phyloP scores from a whole-genome alignment of 75 land plant genomes.

The Gnetum montanum region DNA sequence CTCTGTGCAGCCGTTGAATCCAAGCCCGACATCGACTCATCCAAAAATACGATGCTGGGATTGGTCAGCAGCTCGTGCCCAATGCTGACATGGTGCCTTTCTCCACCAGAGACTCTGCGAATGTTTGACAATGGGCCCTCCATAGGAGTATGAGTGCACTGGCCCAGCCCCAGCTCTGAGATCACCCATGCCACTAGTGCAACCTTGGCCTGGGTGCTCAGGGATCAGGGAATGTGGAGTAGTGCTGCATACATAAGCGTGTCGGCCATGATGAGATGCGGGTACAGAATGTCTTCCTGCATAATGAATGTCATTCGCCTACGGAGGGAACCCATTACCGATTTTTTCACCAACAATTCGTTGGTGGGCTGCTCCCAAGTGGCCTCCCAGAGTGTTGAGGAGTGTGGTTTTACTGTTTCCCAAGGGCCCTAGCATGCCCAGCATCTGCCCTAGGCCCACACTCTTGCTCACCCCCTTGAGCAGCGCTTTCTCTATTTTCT shows the following conservation, averaged over 20 bases:
- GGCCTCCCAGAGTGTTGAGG: conserved; percentile 57
- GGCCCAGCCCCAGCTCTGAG: conserved; percentile 47
- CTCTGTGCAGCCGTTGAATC: conserved; percentile 51
- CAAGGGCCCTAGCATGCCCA: conserved; percentile 82
- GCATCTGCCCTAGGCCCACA: conserved; percentile 61
- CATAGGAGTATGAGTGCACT: conserved; percentile 31
- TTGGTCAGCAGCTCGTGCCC: conserved; percentile 53
- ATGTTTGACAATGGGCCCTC: conserved; percentile 28
- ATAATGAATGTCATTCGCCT: conserved; percentile 62
- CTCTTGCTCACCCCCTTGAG: conserved; percentile 51
- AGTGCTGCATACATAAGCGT: conserved; percentile 65
- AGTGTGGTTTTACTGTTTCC: conserved; percentile 81
- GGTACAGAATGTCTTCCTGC: conserved; percentile 77
- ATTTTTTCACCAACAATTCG: conserved; percentile 11
- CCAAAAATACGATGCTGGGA: conserved; percentile 41
- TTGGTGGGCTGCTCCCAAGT: conserved; percentile 36
- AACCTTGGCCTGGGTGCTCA: conserved; percentile 20
- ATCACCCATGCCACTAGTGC: conserved; percentile 45
- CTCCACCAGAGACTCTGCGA: conserved; percentile 51
- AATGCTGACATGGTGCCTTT: conserved; percentile 48
- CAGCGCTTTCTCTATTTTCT: conserved; percentile 31
- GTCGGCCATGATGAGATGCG: conserved; percentile 74
- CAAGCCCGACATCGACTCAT: conserved; percentile 58
- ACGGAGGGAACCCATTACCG: no score
- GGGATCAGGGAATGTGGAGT: conserved; percentile 38